Evolutionary conservation across 2,329 filamentous ascomycete species (phyloP), one percentile per base, ranked within the genome.

Genomic region (Ophiosphaerella herpotricha): DNA sequence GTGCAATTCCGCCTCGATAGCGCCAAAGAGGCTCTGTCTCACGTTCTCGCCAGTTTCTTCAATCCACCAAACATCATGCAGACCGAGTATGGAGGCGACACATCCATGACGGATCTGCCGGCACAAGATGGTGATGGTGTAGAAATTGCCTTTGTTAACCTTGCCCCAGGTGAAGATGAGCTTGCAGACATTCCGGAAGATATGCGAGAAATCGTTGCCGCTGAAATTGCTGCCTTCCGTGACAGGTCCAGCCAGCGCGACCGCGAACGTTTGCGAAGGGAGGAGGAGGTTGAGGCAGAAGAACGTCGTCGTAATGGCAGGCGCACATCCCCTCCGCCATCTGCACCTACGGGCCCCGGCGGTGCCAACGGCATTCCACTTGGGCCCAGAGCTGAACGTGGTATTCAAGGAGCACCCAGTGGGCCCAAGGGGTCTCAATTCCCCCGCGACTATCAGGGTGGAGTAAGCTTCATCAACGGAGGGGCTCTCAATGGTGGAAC

Each of bases 101-200:
- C 79, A 4, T 66, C 78, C 4, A 94, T 93, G 90, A 81, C 81
- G 39, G 87, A 89, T 54, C 75, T 70, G 14, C 69, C 72, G 46
- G 73, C 70, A 7, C 72, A 73, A 14, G 85, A 84, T 34, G 85
- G 85, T 31, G 75, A 76, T 35, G 84, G 85, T 46, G 86, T 90
- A 5, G 91, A 96, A 72, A 87, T 97, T 34, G 87, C 96, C 57
- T 96, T 92, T 50, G 96, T 97, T 51, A 88, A 91, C 4, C 81
- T 96, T 29, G 84, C 63, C 13, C 64, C 71, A 9, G 67, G 89
- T 44, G 94, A 99, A 56, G 95, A 99, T 67, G 94, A 99, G 67
- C 80, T 99, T 38, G 88, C 92, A 16, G 94, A 99, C 65, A 97
- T 99, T 40, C 94, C 94, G 0, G 88, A 90, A 1, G 94, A 97